These are phyloP conservation scores for Penicillium tannophilum DNA, from an alignment of 495 filamentous ascomycete species.

Conservation along the genomic window DNA sequence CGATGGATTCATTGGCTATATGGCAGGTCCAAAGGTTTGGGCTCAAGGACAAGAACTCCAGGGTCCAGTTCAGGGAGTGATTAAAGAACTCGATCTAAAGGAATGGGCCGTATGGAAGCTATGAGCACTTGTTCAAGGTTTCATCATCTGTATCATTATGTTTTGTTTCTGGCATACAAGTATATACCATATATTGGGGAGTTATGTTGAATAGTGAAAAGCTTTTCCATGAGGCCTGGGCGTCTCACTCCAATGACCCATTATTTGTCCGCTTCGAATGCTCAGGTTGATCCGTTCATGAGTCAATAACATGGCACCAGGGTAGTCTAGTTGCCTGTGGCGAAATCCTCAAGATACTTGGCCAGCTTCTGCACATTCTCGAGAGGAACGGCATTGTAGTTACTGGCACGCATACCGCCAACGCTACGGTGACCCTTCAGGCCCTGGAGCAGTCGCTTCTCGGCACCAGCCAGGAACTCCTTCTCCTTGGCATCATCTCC, in stretches of 20 bases:
- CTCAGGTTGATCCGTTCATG: conserved; percentile 20
- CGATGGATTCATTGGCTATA: conserved; percentile 80
- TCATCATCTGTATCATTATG: conserved; percentile 25
- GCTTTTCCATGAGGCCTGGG: conserved; percentile 13
- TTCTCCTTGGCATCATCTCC: conserved; percentile 68
- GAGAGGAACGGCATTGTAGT: conserved; percentile 65
- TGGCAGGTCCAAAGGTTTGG: conserved; percentile 78
- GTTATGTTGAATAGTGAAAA: conserved; percentile 34
- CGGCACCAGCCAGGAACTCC: conserved; percentile 70
- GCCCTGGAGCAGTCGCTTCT: conserved; percentile 56
- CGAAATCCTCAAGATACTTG: conserved; percentile 63
- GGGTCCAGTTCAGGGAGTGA: conserved; percentile 60
- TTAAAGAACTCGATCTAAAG: conserved; percentile 53
- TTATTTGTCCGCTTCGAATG: conserved; percentile 11
- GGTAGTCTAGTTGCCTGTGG: conserved; percentile 29
- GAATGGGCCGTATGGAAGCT: conserved; percentile 67
- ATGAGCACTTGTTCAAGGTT: conserved; percentile 32
- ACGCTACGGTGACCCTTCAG: conserved; percentile 84
- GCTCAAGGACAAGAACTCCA: conserved; percentile 69
- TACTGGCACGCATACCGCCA: conserved; percentile 56
- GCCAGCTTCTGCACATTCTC: conserved; percentile 63
- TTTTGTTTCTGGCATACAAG: conserved; percentile 12
- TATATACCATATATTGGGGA: conserved; percentile 25
- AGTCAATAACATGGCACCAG: background rate
- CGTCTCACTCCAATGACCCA: conserved; percentile 18